Percentiles rank a stretch among this genome's conserved stretches.
These are phyloP conservation scores for Malbranchea zuffiana DNA, from an alignment of 2,329 filamentous ascomycete genomes.

Conservation along the genomic window DNA sequence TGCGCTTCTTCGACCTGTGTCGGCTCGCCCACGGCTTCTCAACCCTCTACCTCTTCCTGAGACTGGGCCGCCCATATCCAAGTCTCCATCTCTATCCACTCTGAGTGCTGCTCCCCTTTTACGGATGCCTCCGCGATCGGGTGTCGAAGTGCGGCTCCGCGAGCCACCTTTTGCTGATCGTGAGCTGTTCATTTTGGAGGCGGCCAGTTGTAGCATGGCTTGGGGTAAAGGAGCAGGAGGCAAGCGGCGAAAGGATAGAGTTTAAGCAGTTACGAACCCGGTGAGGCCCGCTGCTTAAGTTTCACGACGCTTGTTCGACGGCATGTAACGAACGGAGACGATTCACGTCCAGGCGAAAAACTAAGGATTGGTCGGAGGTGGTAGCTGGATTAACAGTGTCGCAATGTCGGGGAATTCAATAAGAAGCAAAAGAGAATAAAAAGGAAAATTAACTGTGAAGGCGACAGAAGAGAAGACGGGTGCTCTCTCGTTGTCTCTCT, in stretches of 20 bases:
- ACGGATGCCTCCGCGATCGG: conserved; percentile 41
- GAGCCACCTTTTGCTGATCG: conserved; percentile 23
- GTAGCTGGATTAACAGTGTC: too few species aligned
- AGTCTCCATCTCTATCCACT: conserved; percentile 51
- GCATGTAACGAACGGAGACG: not conserved
- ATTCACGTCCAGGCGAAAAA: not conserved
- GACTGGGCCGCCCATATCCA: conserved; percentile 45
- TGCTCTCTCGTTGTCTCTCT: too few species aligned
- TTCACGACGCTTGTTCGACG: not conserved
- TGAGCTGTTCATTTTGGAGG: conserved; percentile 20
- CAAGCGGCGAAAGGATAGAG: not conserved
- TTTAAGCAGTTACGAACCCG: conserved; percentile 5
- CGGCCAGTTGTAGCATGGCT: conserved; percentile 13
- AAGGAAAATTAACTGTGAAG: too few species aligned
- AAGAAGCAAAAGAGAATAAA: too few species aligned
- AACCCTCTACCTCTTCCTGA: conserved; percentile 24
- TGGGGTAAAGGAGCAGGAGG: not conserved
- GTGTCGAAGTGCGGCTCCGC: conserved; percentile 16
- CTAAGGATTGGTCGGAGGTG: too few species aligned
- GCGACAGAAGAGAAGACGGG: too few species aligned
- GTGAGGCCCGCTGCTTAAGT: conserved; percentile 6
- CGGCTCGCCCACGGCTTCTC: conserved; percentile 25
- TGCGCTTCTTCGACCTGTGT: conserved; percentile 20
- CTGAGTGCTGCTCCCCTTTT: conserved; percentile 38
- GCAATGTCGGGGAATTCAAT: too few species aligned